Evolutionary conservation across 129 eudicot genomes (phyloP), one percentile per base, ranked within the genome.

Genomic region (Scalesia atractyloides): DNA sequence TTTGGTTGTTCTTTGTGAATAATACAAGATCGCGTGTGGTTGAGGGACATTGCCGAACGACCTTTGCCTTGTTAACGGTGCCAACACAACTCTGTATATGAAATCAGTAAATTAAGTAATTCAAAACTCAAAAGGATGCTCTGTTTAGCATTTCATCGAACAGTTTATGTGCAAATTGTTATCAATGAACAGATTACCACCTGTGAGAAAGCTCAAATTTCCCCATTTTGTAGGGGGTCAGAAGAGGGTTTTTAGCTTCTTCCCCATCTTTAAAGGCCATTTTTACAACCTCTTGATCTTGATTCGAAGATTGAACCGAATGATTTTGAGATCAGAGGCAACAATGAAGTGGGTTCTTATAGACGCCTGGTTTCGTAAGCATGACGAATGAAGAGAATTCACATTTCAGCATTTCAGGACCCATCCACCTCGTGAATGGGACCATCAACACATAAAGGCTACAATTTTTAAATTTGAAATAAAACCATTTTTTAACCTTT

Each of bases 161-260:
- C 34, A 30, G 34, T 30, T 30, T 30, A 30, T 30, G 34, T 30
- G 34, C 34, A 30, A 30, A 30, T 30, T 30, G 34, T 30, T 30
- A 30, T 30, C 34, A 3, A 30, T 30, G 34, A 30, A 8, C 9
- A 30, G 34, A 26, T 0, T 57, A 84, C 88, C 89, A 30, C 34
- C 34, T 84, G 61, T 84, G 86, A 66, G 89, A 84, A 33, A 81
- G 81, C 26, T 84, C 74, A 76, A 85, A 85, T 8, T 51, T 66
- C 3, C 89, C 82, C 83, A 81, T 64, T 50, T 70, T 66, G 73
- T 69, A 78, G 15, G 89, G 83, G 11, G 89, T 69, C 1, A 82
- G 59, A 50, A 81, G 75, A 58, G 79, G 78, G 64, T 37, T 49
- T 64, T 78, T 48, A 53, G 65, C 73, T 30, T 30, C 34, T 30